Evolutionary conservation across 2,329 filamentous ascomycete genomes (phyloP).

Genomic region (Pseudonectria buxi): DNA sequence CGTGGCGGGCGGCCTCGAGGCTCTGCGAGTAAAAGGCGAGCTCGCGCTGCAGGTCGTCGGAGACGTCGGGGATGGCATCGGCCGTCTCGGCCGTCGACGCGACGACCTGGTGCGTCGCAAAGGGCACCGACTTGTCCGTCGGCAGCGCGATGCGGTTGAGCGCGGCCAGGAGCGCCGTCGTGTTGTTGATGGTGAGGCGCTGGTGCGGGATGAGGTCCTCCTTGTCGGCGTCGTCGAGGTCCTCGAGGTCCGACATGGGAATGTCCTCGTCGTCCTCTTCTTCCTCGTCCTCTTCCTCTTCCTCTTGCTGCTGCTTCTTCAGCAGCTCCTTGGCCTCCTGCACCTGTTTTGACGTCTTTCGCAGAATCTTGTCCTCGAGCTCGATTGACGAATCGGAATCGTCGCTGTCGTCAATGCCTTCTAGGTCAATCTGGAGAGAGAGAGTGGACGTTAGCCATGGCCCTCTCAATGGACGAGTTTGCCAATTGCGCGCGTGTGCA

Average conservation of each 20-base stretch:
- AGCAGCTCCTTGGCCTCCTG: conserved; percentile 36
- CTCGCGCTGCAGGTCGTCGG: conserved; percentile 89
- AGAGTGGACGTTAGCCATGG: not conserved
- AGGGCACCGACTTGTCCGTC: conserved; percentile 60
- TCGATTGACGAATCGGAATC: conserved; percentile 66
- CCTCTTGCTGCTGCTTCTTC: conserved; percentile 16
- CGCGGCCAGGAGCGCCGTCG: conserved; percentile 71
- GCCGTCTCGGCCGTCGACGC: conserved; percentile 59
- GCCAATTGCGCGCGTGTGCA: conserved; percentile 14
- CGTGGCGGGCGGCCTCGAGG: conserved; percentile 68
- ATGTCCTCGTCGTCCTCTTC: conserved; percentile 81
- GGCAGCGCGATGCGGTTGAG: conserved; percentile 71
- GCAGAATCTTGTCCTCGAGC: conserved; percentile 64
- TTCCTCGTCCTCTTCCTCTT: conserved; percentile 44
- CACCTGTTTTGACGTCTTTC: conserved; percentile 38
- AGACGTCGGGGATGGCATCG: conserved; percentile 67
- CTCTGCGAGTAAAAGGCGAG: conserved; percentile 89
- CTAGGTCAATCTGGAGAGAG: conserved; percentile 40
- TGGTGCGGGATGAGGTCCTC: conserved; percentile 86
- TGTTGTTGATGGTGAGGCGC: conserved; percentile 96
- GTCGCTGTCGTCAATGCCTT: conserved; percentile 55
- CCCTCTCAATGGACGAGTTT: not conserved
- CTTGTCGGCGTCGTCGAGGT: conserved; percentile 68
- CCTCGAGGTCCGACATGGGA: conserved; percentile 79
- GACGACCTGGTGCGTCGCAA: conserved; percentile 76